phyloP scores from a whole-genome alignment of 1,284 basidiomycete species.

The Abortiporus biennis region DNA sequence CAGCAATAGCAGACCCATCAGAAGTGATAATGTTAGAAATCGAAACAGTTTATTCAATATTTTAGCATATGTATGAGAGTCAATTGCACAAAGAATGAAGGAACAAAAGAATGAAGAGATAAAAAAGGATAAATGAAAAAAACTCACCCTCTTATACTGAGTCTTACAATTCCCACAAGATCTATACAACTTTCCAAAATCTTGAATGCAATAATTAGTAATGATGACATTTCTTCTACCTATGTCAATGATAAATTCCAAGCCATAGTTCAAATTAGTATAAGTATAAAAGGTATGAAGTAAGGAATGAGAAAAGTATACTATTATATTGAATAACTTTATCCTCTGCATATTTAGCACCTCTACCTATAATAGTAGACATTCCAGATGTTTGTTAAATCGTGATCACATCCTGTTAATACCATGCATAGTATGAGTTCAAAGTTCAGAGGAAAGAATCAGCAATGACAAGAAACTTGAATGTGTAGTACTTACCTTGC shows the following conservation, averaged over 20 bases:
- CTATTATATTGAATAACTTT: slow-evolving; percentile 34
- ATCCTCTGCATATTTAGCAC: slow-evolving; percentile 25
- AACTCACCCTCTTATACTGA: slow-evolving; percentile 16
- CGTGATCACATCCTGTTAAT: slow-evolving; percentile 28
- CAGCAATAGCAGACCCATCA: slow-evolving; percentile 21
- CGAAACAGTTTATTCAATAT: slow-evolving; percentile 1
- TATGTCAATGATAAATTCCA: too few relatives aligned
- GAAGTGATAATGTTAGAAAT: slow-evolving; percentile 28
- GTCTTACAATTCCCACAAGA: slow-evolving; percentile 25
- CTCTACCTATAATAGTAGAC: slow-evolving; percentile 33
- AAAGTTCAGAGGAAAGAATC: not conserved
- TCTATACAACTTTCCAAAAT: slow-evolving; percentile 33
- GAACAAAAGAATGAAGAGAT: not conserved
- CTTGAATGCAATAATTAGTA: slow-evolving; percentile 31
- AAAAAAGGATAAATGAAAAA: slow-evolving; percentile 12
- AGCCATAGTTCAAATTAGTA: too few relatives aligned
- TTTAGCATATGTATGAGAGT: too few relatives aligned
- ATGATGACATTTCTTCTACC: slow-evolving; percentile 30
- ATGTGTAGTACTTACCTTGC: slow-evolving; percentile 22
- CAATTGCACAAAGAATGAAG: slow-evolving; percentile 6
- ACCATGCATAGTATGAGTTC: not conserved
- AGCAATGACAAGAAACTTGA: not conserved
- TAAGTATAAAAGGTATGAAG: too few relatives aligned
- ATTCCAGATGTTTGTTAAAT: slow-evolving; percentile 32
- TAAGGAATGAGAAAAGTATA: not conserved